A percentile compares a stretch with the other conserved stretches of the same genome.
phyloP scores from a whole-genome alignment of 192 early-diverging fungal species.

The Piromyces sp. region DNA sequence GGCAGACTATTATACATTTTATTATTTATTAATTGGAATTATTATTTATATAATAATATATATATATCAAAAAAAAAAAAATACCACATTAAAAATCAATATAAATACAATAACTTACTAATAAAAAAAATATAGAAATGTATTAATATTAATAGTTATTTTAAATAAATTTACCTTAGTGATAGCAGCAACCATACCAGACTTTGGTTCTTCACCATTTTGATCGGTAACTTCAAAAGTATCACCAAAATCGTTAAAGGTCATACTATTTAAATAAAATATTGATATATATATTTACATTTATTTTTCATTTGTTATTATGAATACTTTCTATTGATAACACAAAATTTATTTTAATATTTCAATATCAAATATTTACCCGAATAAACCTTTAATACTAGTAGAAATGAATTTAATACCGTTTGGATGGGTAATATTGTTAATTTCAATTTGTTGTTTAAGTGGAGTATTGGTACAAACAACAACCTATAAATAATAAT shows the following conservation, averaged over 20 bases:
- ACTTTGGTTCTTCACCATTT: slow-evolving; percentile 80
- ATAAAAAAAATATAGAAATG: not conserved
- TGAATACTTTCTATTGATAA: too few relatives aligned
- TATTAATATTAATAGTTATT: too few relatives aligned
- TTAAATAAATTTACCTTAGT: slow-evolving; percentile 7
- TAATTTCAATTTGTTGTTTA: slow-evolving; percentile 62
- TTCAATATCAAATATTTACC: slow-evolving; percentile 17
- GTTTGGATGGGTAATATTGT: slow-evolving; percentile 56
- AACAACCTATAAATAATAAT: slow-evolving; percentile 34
- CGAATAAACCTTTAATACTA: slow-evolving; percentile 81
- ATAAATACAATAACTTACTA: too few relatives aligned
- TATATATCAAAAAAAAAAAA: too few relatives aligned
- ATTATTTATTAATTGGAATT: too few relatives aligned
- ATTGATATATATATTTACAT: too few relatives aligned
- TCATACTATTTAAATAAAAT: slow-evolving; percentile 35
- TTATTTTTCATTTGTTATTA: too few relatives aligned
- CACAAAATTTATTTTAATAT: too few relatives aligned
- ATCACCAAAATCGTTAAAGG: slow-evolving; percentile 94
- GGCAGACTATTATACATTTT: slow-evolving; percentile 39
- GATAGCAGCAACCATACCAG: slow-evolving; percentile 82
- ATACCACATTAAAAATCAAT: too few relatives aligned
- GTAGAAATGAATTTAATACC: slow-evolving; percentile 75
- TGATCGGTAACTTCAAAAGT: slow-evolving; percentile 68
- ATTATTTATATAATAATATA: too few relatives aligned
- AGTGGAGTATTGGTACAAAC: slow-evolving; percentile 72